These are phyloP conservation scores for Kernera saxatilis DNA, from an alignment of 345 rosid species.

Conservation along the genomic window DNA sequence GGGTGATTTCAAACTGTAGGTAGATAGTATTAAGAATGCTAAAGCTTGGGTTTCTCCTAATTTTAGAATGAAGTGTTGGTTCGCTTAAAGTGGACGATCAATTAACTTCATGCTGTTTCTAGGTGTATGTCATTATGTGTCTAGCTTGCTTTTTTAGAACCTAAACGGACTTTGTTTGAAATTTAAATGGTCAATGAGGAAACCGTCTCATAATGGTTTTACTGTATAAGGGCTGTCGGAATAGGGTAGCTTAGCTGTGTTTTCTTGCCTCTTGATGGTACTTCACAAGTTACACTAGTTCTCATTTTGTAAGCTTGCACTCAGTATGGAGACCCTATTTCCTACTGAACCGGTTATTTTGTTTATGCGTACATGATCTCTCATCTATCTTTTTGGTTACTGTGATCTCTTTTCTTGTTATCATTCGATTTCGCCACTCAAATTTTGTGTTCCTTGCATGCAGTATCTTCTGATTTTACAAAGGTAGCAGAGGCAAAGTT, in stretches of 20 bases:
- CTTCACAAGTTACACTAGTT: slow-evolving; percentile 7
- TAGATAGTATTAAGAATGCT: background rate
- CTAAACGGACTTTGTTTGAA: background rate
- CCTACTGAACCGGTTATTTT: background rate
- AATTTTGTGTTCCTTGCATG: slow-evolving; percentile 37
- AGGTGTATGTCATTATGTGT: background rate
- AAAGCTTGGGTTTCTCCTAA: slow-evolving; percentile 12
- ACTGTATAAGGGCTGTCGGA: background rate
- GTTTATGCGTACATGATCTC: slow-evolving; percentile 6
- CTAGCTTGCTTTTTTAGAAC: background rate
- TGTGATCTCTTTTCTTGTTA: background rate
- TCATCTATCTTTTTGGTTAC: background rate
- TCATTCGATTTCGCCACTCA: slow-evolving; percentile 6
- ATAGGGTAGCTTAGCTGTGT: background rate
- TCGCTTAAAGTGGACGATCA: background rate
- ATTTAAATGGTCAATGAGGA: background rate
- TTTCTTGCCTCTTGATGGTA: slow-evolving; percentile 6
- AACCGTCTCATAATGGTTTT: background rate
- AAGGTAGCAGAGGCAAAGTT: slow-evolving; percentile 77
- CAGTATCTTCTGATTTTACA: slow-evolving; percentile 65
- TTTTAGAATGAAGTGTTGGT: background rate
- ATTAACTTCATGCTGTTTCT: background rate
- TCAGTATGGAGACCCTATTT: slow-evolving; percentile 10
- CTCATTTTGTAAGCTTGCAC: slow-evolving; percentile 1
- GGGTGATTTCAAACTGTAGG: slow-evolving; percentile 3